Percentiles rank a stretch among this genome's conserved stretches.
Conservation (phyloP, 1,284 basidiomycete species). For the Trichosporon coremiiforme region DNA sequence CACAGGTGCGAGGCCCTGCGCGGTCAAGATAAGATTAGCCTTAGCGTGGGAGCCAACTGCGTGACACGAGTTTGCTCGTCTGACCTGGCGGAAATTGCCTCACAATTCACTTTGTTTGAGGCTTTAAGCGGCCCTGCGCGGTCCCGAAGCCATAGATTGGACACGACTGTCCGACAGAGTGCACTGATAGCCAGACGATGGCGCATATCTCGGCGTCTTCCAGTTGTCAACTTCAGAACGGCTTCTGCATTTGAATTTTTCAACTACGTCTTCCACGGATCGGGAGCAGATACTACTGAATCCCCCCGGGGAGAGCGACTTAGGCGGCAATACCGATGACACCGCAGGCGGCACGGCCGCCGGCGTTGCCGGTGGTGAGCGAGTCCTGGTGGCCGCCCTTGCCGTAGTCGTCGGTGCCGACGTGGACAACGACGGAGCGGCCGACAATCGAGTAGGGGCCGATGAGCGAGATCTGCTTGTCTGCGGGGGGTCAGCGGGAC, state of each 20-base stretch:
- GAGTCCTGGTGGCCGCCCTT: constrained; percentile 68
- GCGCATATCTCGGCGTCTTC: constrained; percentile 2
- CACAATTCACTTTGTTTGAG: background rate
- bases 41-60: background rate
- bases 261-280: background rate
- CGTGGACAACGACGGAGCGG: constrained; percentile 64
- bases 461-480: constrained; percentile 67
- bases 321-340: constrained; percentile 59
- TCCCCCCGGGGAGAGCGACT: constrained; percentile 28
- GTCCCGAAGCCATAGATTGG: background rate
- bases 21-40: constrained; percentile 17
- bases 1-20: constrained; percentile 4
- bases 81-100: background rate
- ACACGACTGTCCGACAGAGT: background rate
- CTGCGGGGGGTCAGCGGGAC: constrained; percentile 47
- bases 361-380: constrained; percentile 72
- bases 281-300: background rate
- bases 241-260: constrained; percentile 13
- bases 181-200: background rate
- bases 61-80: background rate
- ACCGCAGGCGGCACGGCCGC: constrained; percentile 70
- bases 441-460: constrained; percentile 71
- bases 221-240: background rate
- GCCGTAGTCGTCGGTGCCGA: constrained; percentile 72
- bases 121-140: constrained; percentile 1